A percentile compares a stretch with the other conserved stretches of the same genome.
These are phyloP conservation scores for Cytospora schulzeri DNA, from an alignment of 2,329 filamentous ascomycete species.

Conservation along the genomic window DNA sequence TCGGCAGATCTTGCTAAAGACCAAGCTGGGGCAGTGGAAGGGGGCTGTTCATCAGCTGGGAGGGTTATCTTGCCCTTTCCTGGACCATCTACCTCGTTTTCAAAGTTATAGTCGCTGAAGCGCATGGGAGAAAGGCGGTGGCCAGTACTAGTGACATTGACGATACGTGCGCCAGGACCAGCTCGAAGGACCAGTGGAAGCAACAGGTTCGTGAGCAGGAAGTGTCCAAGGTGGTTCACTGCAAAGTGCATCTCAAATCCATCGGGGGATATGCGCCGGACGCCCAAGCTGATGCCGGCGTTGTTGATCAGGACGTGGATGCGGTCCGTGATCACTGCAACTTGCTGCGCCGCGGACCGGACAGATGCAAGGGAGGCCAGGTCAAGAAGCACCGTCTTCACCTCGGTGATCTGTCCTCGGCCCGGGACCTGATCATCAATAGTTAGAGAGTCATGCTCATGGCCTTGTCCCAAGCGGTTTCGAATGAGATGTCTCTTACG, in stretches of 20 bases:
- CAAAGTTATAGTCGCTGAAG: constrained; percentile 39
- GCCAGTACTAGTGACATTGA: constrained; percentile 25
- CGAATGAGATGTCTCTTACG: constrained; percentile 1
- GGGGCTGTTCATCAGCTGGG: constrained; percentile 19
- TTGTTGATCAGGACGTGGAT: constrained; percentile 47
- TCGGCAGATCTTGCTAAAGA: neutral
- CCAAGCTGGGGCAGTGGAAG: constrained; percentile 7
- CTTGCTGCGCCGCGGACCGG: constrained; percentile 34
- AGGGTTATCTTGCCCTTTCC: neutral
- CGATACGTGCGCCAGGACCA: constrained; percentile 30
- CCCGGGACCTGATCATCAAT: constrained; percentile 1
- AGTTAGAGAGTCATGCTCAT: constrained; percentile 1
- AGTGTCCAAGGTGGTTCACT: constrained; percentile 41
- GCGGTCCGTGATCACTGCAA: constrained; percentile 34
- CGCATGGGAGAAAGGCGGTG: constrained; percentile 36
- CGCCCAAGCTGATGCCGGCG: constrained; percentile 47
- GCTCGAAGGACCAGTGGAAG: constrained; percentile 34
- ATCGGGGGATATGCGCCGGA: constrained; percentile 38
- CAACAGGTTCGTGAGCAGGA: constrained; percentile 40
- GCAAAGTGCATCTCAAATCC: constrained; percentile 39
- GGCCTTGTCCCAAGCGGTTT: neutral
- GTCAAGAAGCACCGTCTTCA: constrained; percentile 36
- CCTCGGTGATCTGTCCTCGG: constrained; percentile 27
- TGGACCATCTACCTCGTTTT: constrained; percentile 23
- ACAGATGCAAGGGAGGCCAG: constrained; percentile 37